Evolutionary conservation across 2,329 filamentous ascomycete genomes (phyloP), one percentile per base, ranked within the genome.

Genomic region (Trichoderma cornu-damae): DNA sequence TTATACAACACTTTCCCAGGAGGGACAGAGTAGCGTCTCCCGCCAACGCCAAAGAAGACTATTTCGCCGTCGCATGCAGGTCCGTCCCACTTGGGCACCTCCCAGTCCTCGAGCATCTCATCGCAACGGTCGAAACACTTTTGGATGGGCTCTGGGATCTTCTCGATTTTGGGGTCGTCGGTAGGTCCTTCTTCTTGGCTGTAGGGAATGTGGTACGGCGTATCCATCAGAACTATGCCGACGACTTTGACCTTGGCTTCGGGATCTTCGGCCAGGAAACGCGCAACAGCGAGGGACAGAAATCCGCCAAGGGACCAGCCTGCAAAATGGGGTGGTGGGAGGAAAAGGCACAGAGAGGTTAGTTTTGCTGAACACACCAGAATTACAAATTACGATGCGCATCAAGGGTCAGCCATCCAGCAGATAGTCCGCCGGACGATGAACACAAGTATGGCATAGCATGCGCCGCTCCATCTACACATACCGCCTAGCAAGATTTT

Each of bases 241-340:
- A 63, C 61, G 14, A 69, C 59, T 42, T 54, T 61, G 47, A 69
- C 59, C 22, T 61, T 59, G 18, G 60, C 49, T 3, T 60, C 62
- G 3, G 64, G 61, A 22, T 63, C 61, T 7, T 61, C 59, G 20
- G 66, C 66, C 20, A 69, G 56, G 35, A 65, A 61, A 35, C 63
- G 61, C 11, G 67, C 59, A 18, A 69, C 65, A 14, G 62, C 49
- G 12, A 69, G 24, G 14, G 67, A 63, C 20, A 69, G 59, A 53
- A 53, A 66, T 42, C 67, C 67, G 6, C 67, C 67, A 20, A 69
- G 65, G 22, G 67, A 69, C 67, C 67, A 69, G 43, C 67, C 67
- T 68, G 24, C 11, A 16, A 4, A 35, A n/a, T n/a, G n/a, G n/a
- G n/a, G n/a, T n/a, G n/a, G n/a, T 4, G 11, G 6, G 16, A 34